Base-by-base conservation (phyloP, 2,329 filamentous ascomycete genomes). In the Lasiodiplodia gonubiensis region DNA sequence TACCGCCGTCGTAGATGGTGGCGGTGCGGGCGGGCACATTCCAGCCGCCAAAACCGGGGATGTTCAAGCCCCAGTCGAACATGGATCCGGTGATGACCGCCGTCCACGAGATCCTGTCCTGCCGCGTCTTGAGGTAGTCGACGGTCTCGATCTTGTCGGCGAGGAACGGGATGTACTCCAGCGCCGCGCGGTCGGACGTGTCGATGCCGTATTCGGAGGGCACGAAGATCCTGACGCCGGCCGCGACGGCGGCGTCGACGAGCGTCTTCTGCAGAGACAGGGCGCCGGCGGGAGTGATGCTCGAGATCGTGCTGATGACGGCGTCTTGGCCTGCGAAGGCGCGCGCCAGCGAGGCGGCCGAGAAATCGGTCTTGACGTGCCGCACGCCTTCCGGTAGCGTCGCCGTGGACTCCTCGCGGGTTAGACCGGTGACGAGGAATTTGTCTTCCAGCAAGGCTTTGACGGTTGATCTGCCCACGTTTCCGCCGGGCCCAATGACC, bases 161-260 rank as follows among this genome's bases (percentile, higher is more conserved):
- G 68, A 87, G 88, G 1, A 88, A 72, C 1, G 86, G 83, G 0
- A 90, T 80, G 2, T 80, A 69, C 2, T 74, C 74, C 76, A 60
- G 66, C 79, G 70, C 55, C 76, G 70, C 64, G 75, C 74, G 73
- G 79, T 48, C 70, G 77, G 35, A 2, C 68, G 71, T 80, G 72
- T 78, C 81, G 72, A 77, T 80, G 46, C 79, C 84, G 69, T 84
- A 91, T 70, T 91, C 89, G 42, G 86, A 86, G 1, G 88, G 87
- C 1, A 89, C 82, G 73, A 88, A 89, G 7, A 87, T 82, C 70
- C 85, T 84, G 6, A 90, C 88, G 1, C 87, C 86, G 1, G 87
- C 86, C 4, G 82, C 82, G 33, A 87, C 78, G 37, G 87, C 84
- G 0, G 88, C 89, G 37, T 89, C 84, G 53, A 90, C 81, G 54